These are phyloP conservation scores for Suillus subluteus DNA, from an alignment of 768 basidiomycete species.

Conservation along the genomic window DNA sequence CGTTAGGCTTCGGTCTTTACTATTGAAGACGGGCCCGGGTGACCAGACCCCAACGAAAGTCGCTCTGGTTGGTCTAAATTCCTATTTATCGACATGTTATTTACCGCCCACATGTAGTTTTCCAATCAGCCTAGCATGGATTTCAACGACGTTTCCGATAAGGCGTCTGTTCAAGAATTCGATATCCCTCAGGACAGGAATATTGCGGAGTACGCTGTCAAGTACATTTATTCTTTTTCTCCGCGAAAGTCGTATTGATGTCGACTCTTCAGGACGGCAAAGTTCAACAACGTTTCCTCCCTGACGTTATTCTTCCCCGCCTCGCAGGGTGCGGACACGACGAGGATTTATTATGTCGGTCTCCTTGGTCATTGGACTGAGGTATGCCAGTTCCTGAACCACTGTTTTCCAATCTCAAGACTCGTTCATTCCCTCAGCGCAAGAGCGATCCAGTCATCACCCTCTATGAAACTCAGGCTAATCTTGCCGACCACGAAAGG, in stretches of 20 bases:
- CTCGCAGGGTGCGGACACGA: slow-evolving; percentile 78
- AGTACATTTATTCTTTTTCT: slow-evolving; percentile 43
- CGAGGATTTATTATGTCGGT: slow-evolving; percentile 81
- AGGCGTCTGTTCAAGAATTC: slow-evolving; percentile 72
- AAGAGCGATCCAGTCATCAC: slow-evolving; percentile 80
- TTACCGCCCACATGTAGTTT: slow-evolving; percentile 49
- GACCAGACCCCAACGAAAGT: slow-evolving; percentile 79
- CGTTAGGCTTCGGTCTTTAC: slow-evolving; percentile 80
- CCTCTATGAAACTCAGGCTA: slow-evolving; percentile 87
- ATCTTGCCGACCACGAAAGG: slow-evolving; percentile 86
- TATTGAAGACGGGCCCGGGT: slow-evolving; percentile 82
- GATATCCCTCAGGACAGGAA: slow-evolving; percentile 70
- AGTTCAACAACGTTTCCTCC: slow-evolving; percentile 81
- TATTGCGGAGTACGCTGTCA: slow-evolving; percentile 83
- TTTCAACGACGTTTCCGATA: slow-evolving; percentile 72
- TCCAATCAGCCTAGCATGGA: slow-evolving; percentile 79
- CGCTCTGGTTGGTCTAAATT: slow-evolving; percentile 54
- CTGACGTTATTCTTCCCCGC: slow-evolving; percentile 84
- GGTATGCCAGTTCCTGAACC: slow-evolving; percentile 40
- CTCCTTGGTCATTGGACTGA: slow-evolving; percentile 83
- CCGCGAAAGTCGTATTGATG: neutral
- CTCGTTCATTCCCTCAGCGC: slow-evolving; percentile 47
- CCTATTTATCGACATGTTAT: neutral
- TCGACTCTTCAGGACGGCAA: slow-evolving; percentile 62
- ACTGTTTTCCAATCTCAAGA: neutral